A percentile compares a stretch with the other conserved stretches of the same genome.
Evolutionary conservation across 768 basidiomycete genomes (phyloP).

Genomic region (Fomitopsis serialis): DNA sequence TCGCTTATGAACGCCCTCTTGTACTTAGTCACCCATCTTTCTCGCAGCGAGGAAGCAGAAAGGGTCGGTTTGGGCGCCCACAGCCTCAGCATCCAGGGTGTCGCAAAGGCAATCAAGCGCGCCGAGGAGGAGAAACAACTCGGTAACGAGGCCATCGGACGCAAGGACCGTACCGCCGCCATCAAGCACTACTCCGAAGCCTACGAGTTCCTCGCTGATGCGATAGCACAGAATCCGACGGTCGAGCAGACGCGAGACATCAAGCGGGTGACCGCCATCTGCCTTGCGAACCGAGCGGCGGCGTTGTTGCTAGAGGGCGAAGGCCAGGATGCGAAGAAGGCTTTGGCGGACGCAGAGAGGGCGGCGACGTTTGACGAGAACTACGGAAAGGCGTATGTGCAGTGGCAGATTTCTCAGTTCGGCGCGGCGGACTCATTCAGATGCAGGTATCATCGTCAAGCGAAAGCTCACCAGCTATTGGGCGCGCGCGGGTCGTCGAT

Average conservation of each 20-base stretch:
- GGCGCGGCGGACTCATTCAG: neutral
- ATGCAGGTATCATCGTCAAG: slow-evolving; percentile 28
- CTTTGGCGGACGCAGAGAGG: slow-evolving; percentile 27
- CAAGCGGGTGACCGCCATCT: slow-evolving; percentile 24
- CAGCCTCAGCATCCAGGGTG: slow-evolving; percentile 22
- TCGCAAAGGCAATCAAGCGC: slow-evolving; percentile 15
- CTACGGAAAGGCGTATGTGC: slow-evolving; percentile 31
- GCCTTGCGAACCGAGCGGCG: slow-evolving; percentile 29
- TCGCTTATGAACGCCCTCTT: too few relatives aligned
- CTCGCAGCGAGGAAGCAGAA: slow-evolving; percentile 22
- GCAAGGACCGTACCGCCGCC: slow-evolving; percentile 23
- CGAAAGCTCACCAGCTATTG: slow-evolving; percentile 23
- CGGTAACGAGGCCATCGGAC: slow-evolving; percentile 21
- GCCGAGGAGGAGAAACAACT: slow-evolving; percentile 22
- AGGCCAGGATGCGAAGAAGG: slow-evolving; percentile 22
- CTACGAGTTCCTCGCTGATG: slow-evolving; percentile 20
- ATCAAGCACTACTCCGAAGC: slow-evolving; percentile 27
- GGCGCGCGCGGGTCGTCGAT: slow-evolving; percentile 18
- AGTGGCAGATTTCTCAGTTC: neutral
- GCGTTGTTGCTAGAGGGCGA: slow-evolving; percentile 24
- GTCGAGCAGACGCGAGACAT: slow-evolving; percentile 20
- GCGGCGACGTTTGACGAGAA: slow-evolving; percentile 22
- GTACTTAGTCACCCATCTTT: neutral
- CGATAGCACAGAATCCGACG: slow-evolving; percentile 21
- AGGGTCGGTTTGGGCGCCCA: slow-evolving; percentile 25